phyloP scores from a whole-genome alignment of 345 rosid species.

The Diplotaxis tenuifolia region DNA sequence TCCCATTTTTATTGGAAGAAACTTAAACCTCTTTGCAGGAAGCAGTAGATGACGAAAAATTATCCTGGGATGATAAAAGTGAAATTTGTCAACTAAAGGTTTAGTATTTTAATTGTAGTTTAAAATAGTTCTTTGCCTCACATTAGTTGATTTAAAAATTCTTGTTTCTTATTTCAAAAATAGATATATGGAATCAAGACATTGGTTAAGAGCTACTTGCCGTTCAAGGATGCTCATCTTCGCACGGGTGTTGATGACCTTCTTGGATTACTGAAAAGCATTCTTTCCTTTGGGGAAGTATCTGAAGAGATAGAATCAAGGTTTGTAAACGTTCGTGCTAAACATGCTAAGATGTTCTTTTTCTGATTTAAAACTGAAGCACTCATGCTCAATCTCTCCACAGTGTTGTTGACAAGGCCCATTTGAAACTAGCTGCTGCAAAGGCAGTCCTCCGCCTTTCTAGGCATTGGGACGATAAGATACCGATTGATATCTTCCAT shows the following conservation, averaged over 20 bases:
- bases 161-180: background rate
- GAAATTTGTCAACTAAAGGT: slow-evolving; percentile 92
- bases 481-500: slow-evolving; percentile 76
- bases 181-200: slow-evolving; percentile 94
- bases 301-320: slow-evolving; percentile 77
- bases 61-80: slow-evolving; percentile 77
- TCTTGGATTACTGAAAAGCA: slow-evolving; percentile 58
- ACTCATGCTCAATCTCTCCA: slow-evolving; percentile 27
- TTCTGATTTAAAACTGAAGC: slow-evolving; percentile 6
- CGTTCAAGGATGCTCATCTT: slow-evolving; percentile 90
- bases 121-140: background rate
- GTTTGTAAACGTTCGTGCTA: slow-evolving; percentile 38
- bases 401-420: slow-evolving; percentile 88
- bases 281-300: slow-evolving; percentile 74
- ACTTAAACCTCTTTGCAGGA: slow-evolving; percentile 53
- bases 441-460: slow-evolving; percentile 91
- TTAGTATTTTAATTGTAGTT: background rate
- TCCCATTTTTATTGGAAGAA: slow-evolving; percentile 17
- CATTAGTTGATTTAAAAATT: slow-evolving; percentile 19
- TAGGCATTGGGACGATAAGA: slow-evolving; percentile 85
- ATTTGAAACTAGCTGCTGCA: slow-evolving; percentile 89
- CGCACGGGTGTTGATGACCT: slow-evolving; percentile 77
- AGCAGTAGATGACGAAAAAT: slow-evolving; percentile 44
- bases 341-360: background rate
- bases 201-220: slow-evolving; percentile 89